phyloP scores from a whole-genome alignment of 1,139 yeast species.

The Hansenula sp. region DNA sequence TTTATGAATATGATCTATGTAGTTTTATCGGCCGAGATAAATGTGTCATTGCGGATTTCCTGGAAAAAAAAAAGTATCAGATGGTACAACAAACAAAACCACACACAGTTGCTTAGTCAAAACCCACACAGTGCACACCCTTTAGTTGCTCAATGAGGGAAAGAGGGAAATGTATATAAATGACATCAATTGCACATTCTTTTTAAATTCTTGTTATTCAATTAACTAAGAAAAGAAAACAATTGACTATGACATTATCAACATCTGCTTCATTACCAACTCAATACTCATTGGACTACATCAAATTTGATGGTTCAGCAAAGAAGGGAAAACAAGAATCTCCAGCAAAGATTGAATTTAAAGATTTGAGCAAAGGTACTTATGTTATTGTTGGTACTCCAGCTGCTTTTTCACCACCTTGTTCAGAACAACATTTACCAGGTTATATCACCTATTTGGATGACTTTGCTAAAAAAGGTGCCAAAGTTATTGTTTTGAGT shows the following conservation, averaged over 20 bases:
- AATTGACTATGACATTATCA: not conserved
- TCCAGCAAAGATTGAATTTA: conserved; percentile 1
- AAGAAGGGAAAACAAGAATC: conserved; percentile 1
- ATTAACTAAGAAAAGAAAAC: not conserved
- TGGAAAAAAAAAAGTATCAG: too few species aligned
- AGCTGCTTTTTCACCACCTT: conserved; percentile 91
- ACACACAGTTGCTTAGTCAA: too few species aligned
- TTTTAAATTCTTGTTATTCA: too few species aligned
- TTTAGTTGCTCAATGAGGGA: not conserved
- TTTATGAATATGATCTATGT: too few species aligned
- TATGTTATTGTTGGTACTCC: conserved; percentile 71
- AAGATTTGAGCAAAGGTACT: conserved; percentile 5
- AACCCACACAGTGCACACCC: too few species aligned
- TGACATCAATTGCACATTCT: too few species aligned
- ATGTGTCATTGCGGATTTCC: not conserved
- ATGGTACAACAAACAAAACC: too few species aligned
- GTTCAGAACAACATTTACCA: conserved; percentile 79
- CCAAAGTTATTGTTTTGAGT: conserved; percentile 61
- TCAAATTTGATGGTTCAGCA: not conserved
- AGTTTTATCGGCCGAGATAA: not conserved
- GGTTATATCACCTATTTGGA: conserved; percentile 41
- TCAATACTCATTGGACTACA: not conserved
- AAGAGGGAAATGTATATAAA: too few species aligned
- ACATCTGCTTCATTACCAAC: not conserved
- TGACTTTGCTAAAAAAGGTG: conserved; percentile 52